Percentiles rank a stretch among this genome's conserved stretches.
Conservation (phyloP, 1,284 basidiomycete genomes). For the Pseudozyma hubeiensis region DNA sequence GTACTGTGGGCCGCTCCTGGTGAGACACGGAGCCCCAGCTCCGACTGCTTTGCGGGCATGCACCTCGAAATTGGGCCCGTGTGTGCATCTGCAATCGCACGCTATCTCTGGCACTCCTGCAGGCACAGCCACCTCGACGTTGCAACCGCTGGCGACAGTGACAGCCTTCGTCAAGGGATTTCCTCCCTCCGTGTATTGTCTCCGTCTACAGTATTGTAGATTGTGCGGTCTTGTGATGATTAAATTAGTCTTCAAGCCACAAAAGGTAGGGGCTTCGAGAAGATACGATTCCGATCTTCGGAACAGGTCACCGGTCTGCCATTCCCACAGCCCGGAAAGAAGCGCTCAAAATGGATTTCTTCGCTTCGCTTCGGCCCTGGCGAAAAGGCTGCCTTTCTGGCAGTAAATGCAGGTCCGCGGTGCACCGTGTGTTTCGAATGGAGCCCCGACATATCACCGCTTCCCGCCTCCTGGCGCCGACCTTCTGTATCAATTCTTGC, state of each 20-base stretch:
- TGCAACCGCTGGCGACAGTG: too few relatives aligned
- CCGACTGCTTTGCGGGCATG: conserved; percentile 15
- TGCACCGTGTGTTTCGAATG: not conserved
- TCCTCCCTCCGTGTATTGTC: too few relatives aligned
- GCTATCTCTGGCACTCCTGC: not conserved
- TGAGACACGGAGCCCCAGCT: conserved; percentile 15
- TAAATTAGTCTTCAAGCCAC: too few relatives aligned
- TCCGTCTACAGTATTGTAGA: too few relatives aligned
- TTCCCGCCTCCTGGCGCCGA: not conserved
- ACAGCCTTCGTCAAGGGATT: too few relatives aligned
- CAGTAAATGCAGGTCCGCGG: too few relatives aligned
- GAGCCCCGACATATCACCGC: not conserved
- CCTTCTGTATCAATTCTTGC: not conserved
- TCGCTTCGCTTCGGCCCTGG: not conserved
- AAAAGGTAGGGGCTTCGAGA: too few relatives aligned
- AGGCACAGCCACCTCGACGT: conserved; percentile 28
- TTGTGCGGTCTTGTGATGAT: too few relatives aligned
- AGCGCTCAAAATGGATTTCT: not conserved
- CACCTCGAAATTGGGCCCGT: not conserved
- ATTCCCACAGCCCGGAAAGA: too few relatives aligned
- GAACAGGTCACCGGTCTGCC: too few relatives aligned
- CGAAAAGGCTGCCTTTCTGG: too few relatives aligned
- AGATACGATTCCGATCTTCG: too few relatives aligned
- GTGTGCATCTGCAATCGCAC: not conserved
- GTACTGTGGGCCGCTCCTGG: not conserved